Evolutionary conservation across 2,329 filamentous ascomycete genomes (phyloP), one percentile per base, ranked within the genome.

Genomic region (Chlorencoelia australis): DNA sequence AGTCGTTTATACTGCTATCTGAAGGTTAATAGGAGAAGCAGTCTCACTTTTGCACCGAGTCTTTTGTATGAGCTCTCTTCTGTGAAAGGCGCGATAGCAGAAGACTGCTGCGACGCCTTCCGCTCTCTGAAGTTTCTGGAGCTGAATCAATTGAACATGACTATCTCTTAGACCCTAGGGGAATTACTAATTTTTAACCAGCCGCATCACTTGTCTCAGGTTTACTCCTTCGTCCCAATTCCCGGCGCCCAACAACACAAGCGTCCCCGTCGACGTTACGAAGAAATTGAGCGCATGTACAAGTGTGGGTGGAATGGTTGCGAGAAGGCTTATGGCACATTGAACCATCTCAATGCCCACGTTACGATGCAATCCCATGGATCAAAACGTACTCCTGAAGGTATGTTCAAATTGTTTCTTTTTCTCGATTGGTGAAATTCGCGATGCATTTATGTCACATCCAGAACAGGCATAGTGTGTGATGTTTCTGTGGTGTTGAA

Each of bases 241-340:
- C 91, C 91, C 2, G 91, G 91, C 46, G 86, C 89, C 9, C 88
- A 95, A 58, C 91, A 98, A 59, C 89, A 96, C 61, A 98, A 98
- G 68, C 78, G 91, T 40, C 91, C 91, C 9, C 76, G 91, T 46
- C 73, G 91, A 53, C 77, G 91, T 36, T 98, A 95, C 54, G 91
- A 98, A 62, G 91, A 98, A 59, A 98, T 98, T 52, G 91, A 98
- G 67, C 80, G 91, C 57, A 96, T 98, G 91, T 96, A 98, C 69
- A 96, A 96, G 63, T 98, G 91, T 57, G 91, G 89, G 17, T 96
- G 87, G 85, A 89, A 95, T 48, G 88, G 88, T 7, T 98, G 91
- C 57, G 91, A 98, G 63, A 98, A 98, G 65, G 91, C 91, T 3
- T 98, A 98, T 51, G 91, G 91, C 42, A 98, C 91, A 31, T 65